Evolutionary conservation across 2,329 filamentous ascomycete species (phyloP), one percentile per base, ranked within the genome.

Genomic region (Aspergillus sp.): DNA sequence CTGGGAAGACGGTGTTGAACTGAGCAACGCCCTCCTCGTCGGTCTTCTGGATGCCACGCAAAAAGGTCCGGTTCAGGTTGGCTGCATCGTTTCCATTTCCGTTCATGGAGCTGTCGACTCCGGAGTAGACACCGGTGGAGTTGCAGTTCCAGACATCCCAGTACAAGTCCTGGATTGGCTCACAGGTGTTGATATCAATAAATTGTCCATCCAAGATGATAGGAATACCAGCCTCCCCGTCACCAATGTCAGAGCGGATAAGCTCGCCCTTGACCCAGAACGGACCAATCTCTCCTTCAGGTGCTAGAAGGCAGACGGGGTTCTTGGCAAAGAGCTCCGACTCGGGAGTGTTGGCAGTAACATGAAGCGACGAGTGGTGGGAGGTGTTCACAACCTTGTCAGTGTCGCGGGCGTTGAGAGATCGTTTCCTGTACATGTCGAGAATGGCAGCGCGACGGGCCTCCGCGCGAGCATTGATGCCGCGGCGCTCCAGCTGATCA

Each of bases 241-340:
- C 75, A 4, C 60, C 65, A 55, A 78, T 65, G 50, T 79, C 67
- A 3, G 71, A 66, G 24, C 77, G 72, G 45, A 78, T 68, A 14
- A 72, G 64, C 56, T 78, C 76, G 14, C 75, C 75, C n/a, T 65
- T 65, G 14, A 78, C 72, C 59, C 70, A 85, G 73, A 81, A 84
- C 9, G 82, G 82, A 2, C 68, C 65, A 10, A 55, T 74, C 5
- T 78, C 82, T 14, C 79, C 78, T 66, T 84, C 81, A 0, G 82
- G 82, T 26, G 75, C 78, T 31, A 85, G 73, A 16, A 82, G 67
- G 62, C 81, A 84, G 29, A 77, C 42, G 66, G 72, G 20, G 69
- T 63, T 70, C 53, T 65, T 65, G 49, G 59, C 36, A 57, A 72
- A 73, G 14, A 73, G 52, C n/a, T 63, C 62, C 0, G 59, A 55